Evolutionary conservation across 2,329 filamentous ascomycete genomes (phyloP).

Genomic region (Rhynchosporium graminicola): DNA sequence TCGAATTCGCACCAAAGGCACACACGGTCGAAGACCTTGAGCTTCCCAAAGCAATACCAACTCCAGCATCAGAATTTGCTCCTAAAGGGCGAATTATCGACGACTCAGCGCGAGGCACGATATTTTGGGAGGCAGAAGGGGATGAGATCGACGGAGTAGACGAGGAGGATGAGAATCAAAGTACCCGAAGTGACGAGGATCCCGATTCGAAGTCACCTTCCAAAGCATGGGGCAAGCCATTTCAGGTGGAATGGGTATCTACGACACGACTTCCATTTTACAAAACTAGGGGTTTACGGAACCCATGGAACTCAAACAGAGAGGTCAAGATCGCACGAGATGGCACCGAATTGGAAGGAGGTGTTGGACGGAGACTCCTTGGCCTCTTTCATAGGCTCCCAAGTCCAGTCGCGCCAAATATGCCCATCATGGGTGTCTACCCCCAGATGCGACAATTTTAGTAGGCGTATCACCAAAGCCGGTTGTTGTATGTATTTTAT

Average conservation of each 20-base stretch:
- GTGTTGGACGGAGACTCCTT: constrained; percentile 73
- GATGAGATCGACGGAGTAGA: constrained; percentile 46
- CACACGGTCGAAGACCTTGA: constrained; percentile 62
- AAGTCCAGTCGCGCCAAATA: constrained; percentile 33
- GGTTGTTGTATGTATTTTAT: background rate
- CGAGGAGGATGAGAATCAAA: constrained; percentile 46
- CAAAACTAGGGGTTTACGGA: constrained; percentile 80
- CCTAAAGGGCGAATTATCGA: constrained; percentile 88
- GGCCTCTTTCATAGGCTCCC: constrained; percentile 70
- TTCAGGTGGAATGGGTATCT: constrained; percentile 87
- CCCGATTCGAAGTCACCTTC: constrained; percentile 41
- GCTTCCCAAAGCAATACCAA: constrained; percentile 76
- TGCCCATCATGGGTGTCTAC: constrained; percentile 30
- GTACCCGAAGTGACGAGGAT: constrained; percentile 44
- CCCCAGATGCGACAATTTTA: constrained; percentile 30
- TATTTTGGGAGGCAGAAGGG: constrained; percentile 88
- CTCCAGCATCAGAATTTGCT: constrained; percentile 73
- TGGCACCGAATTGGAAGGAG: constrained; percentile 88
- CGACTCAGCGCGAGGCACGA: constrained; percentile 89
- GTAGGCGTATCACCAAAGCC: background rate
- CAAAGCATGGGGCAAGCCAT: constrained; percentile 82
- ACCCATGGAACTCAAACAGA: constrained; percentile 92
- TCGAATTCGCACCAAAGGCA: constrained; percentile 67
- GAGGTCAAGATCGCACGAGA: constrained; percentile 96
- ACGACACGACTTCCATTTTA: constrained; percentile 85